Evolutionary conservation across 352 stramenopile genomes (phyloP), one percentile per base, ranked within the genome.

Genomic region (Thraustochytrium sp.): DNA sequence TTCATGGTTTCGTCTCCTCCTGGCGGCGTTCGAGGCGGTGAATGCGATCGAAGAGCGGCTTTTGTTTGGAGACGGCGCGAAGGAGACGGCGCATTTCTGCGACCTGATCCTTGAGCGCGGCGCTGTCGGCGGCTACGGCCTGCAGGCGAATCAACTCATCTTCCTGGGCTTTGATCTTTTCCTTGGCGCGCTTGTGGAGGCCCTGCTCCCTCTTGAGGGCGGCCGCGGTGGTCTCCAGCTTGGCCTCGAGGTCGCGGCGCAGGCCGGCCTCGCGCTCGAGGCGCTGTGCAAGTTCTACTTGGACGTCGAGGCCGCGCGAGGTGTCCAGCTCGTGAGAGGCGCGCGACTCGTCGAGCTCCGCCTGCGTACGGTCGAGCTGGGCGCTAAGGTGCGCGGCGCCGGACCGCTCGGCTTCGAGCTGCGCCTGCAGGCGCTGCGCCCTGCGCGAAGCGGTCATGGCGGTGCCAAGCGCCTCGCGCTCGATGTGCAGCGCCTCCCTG

Each of bases 121-220:
- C 59, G n/a, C 26, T 72, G 8, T 72, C 59, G 13, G 26, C 21
- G 36, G 16, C 21, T 31, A 44, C 59, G 34, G 16, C 2, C 21
- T 72, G 26, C 13, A 72, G 59, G 26, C 46, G 59, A 23, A 29
- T 16, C 9, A 72, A 26, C 26, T 31, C 26, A 9, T 11, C 36
- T 5, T 72, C 59, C 21, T 72, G 59, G 23, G 59, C 36, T 31
- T 72, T 72, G 59, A 72, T 44, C 40, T 72, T 72, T 44, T 72
- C 36, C 59, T 49, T 72, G 2, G 59, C 40, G 13, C 26, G 16
- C 26, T 49, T 72, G 26, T 72, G 59, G 13, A 72, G 59, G 26
- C 36, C 9, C 46, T 72, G 36, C 46, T 72, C 59, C 9, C 59
- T 21, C 9, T 72, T 11, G 13, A 72, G 36, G 13, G 59, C 34